Conservation (phyloP, 208 protist species). For the Trypanosoma rangeli region DNA sequence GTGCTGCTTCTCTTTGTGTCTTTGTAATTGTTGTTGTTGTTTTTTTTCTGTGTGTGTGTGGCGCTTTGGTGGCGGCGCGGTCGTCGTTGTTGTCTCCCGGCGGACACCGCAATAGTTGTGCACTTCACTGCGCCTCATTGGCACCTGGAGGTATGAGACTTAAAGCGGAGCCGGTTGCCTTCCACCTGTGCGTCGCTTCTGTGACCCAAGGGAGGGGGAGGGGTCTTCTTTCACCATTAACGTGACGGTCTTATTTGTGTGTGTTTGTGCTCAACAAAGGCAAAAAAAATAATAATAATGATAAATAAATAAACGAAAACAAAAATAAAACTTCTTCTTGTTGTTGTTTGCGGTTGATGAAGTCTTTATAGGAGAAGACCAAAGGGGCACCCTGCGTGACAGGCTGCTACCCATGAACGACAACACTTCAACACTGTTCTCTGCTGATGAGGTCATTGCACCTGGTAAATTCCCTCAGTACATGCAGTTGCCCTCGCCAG, state of each 20-base stretch:
- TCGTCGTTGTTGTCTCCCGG: neutral
- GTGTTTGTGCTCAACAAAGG: neutral
- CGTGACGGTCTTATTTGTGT: no score
- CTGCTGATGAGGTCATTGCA: slow-evolving; percentile 49
- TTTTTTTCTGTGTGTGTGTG: neutral
- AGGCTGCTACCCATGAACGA: neutral
- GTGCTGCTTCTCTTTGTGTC: neutral
- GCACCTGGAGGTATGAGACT: no score
- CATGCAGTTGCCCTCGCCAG: slow-evolving; percentile 75
- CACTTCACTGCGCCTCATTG: no score
- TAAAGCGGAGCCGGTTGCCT: no score
- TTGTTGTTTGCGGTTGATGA: neutral
- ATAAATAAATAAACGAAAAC: slow-evolving; percentile 2
- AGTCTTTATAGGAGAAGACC: neutral
- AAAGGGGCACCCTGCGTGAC: neutral
- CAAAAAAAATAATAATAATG: neutral
- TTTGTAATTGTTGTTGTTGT: neutral
- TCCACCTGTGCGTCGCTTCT: no score
- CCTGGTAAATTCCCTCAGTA: slow-evolving; percentile 34
- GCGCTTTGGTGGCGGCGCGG: neutral
- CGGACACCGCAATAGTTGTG: no score
- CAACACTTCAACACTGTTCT: neutral
- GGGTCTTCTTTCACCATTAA: no score
- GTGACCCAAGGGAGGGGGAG: no score
- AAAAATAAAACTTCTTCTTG: slow-evolving; percentile 5